Evolutionary conservation across 1,284 basidiomycete species (phyloP).

Genomic region (Ustilago shanxiensis): DNA sequence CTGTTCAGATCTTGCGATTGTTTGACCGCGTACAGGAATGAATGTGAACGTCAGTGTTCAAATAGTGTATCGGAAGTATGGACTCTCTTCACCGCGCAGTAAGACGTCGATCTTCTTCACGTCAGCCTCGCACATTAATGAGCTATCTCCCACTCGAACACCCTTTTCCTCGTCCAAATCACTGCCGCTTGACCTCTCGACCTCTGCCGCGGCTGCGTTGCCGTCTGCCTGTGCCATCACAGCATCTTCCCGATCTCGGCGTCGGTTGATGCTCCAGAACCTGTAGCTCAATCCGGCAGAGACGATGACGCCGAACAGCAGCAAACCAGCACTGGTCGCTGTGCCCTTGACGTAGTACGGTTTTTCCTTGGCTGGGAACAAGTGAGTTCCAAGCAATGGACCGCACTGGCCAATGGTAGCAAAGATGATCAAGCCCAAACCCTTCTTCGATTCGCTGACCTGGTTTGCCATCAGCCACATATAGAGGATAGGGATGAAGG

Average conservation of each 20-base stretch:
- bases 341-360: conserved; percentile 62
- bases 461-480: conserved; percentile 60
- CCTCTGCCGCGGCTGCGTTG: not conserved
- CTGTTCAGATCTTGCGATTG: not conserved
- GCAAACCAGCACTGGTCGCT: conserved; percentile 43
- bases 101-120: conserved; percentile 38
- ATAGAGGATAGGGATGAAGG: conserved; percentile 61
- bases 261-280: conserved; percentile 46
- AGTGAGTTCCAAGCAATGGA: conserved; percentile 57
- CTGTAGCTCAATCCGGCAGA: conserved; percentile 14
- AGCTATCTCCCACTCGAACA: not conserved
- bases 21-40: too few relatives aligned
- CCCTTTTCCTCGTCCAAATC: conserved; percentile 13
- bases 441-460: conserved; percentile 56
- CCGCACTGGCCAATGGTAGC: conserved; percentile 64
- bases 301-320: conserved; percentile 47
- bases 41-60: conserved; percentile 5
- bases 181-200: not conserved
- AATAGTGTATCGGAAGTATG: conserved; percentile 56
- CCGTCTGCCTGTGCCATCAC: not conserved
- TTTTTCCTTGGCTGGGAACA: conserved; percentile 52
- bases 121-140: conserved; percentile 21
- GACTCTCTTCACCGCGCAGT: conserved; percentile 43
- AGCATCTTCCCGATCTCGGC: conserved; percentile 20
- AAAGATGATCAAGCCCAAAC: conserved; percentile 56